Evolutionary conservation across 2,329 filamentous ascomycete genomes (phyloP).

Genomic region (Pseudogymnoascus sp.): DNA sequence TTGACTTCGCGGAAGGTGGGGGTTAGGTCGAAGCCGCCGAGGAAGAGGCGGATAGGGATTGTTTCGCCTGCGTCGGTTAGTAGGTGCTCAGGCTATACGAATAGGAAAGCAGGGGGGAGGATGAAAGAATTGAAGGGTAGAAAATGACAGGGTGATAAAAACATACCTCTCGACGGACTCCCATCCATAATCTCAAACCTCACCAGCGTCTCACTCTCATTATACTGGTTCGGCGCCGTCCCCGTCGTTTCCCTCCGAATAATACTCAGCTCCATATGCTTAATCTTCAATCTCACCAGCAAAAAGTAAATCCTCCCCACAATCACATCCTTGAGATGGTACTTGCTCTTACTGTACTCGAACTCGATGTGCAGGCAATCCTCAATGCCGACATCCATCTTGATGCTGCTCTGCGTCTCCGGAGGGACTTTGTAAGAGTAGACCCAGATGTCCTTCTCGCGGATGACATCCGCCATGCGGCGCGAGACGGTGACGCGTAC

Average conservation of each 20-base stretch:
- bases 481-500: slow-evolving; percentile 92
- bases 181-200: slow-evolving; percentile 99
- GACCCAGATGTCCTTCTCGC: slow-evolving; percentile 99
- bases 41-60: slow-evolving; percentile 92
- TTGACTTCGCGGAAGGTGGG: slow-evolving; percentile 99
- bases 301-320: slow-evolving; percentile 98
- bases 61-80: slow-evolving; percentile 55
- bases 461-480: slow-evolving; percentile 94
- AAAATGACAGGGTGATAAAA: slow-evolving; percentile 1
- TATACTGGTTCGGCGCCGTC: slow-evolving; percentile 95
- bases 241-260: slow-evolving; percentile 95
- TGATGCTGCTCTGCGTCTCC: slow-evolving; percentile 96
- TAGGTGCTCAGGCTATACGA: background rate
- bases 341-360: slow-evolving; percentile 98
- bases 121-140: background rate
- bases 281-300: slow-evolving; percentile 94
- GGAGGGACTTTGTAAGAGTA: slow-evolving; percentile 97
- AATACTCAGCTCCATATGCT: slow-evolving; percentile 98
- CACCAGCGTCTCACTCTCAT: slow-evolving; percentile 96
- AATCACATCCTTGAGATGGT: slow-evolving; percentile 98
- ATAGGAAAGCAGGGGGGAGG: too few species aligned
- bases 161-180: slow-evolving; percentile 82
- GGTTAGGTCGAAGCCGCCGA: slow-evolving; percentile 94
- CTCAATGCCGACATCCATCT: slow-evolving; percentile 99
- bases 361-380: slow-evolving; percentile 99